Percentiles rank a stretch among this genome's conserved stretches.
These are phyloP conservation scores for Kluyveromyces nonfermentans DNA, from an alignment of 805 yeast species.

Conservation along the genomic window DNA sequence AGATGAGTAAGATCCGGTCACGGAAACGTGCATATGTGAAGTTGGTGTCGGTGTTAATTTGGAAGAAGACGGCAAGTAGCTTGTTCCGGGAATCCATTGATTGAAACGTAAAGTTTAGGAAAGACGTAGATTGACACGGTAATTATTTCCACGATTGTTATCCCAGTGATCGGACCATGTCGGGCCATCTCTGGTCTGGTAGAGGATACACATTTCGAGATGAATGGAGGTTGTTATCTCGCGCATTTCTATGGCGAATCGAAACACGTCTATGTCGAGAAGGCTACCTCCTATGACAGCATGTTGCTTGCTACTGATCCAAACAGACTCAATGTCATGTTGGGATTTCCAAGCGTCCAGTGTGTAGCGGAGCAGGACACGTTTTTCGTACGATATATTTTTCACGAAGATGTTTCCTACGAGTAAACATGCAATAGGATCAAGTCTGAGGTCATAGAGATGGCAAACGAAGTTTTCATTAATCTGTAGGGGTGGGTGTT, in stretches of 20 bases:
- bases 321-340: slow-evolving; percentile 21
- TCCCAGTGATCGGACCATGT: slow-evolving; percentile 23
- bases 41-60: no score
- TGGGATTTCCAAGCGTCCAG: slow-evolving; percentile 69
- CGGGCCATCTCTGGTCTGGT: slow-evolving; percentile 17
- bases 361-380: slow-evolving; percentile 63
- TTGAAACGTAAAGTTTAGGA: no score
- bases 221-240: neutral
- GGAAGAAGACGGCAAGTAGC: no score
- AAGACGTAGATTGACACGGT: slow-evolving; percentile 12
- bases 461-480: slow-evolving; percentile 5
- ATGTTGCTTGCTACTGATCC: slow-evolving; percentile 22
- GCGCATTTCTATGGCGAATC: slow-evolving; percentile 18
- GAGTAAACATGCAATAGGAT: slow-evolving; percentile 47
- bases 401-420: slow-evolving; percentile 72
- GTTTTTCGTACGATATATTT: slow-evolving; percentile 61
- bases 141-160: slow-evolving; percentile 22
- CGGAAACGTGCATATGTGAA: no score
- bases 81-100: no score
- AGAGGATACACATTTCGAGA: slow-evolving; percentile 24
- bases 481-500: slow-evolving; percentile 1
- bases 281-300: slow-evolving; percentile 14
- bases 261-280: slow-evolving; percentile 23
- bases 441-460: slow-evolving; percentile 54
- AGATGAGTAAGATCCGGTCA: no score